These are phyloP conservation scores for Clitopilus passeckerianus DNA, from an alignment of 768 basidiomycete genomes.

Conservation along the genomic window DNA sequence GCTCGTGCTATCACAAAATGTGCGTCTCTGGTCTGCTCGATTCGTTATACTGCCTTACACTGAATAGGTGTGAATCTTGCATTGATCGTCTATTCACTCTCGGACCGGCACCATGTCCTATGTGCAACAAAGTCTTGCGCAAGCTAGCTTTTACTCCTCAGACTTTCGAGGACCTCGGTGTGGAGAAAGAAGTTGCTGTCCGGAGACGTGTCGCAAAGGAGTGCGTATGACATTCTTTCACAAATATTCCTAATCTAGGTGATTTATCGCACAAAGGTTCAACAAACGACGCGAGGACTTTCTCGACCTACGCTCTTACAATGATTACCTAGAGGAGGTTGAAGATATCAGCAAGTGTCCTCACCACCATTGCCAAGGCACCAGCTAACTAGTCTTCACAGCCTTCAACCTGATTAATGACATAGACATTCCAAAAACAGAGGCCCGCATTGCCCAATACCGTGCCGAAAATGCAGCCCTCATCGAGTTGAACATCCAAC, in stretches of 20 bases:
- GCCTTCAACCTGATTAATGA: slow-evolving; percentile 96
- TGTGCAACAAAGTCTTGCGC: slow-evolving; percentile 81
- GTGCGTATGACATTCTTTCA: slow-evolving; percentile 35
- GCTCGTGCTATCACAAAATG: slow-evolving; percentile 99
- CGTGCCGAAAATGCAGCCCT: slow-evolving; percentile 76
- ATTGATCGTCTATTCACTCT: slow-evolving; percentile 95
- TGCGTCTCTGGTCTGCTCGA: slow-evolving; percentile 27
- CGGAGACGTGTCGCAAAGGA: slow-evolving; percentile 85
- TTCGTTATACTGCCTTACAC: neutral
- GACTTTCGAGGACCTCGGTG: slow-evolving; percentile 87
- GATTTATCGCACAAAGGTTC: slow-evolving; percentile 63
- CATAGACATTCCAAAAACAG: slow-evolving; percentile 74
- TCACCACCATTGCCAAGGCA: slow-evolving; percentile 1
- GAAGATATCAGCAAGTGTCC: slow-evolving; percentile 67
- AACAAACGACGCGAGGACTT: slow-evolving; percentile 95
- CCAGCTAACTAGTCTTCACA: slow-evolving; percentile 21
- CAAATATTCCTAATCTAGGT: too few species aligned
- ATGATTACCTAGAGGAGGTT: slow-evolving; percentile 94
- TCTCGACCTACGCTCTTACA: slow-evolving; percentile 69
- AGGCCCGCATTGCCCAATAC: slow-evolving; percentile 76
- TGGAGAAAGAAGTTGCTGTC: slow-evolving; percentile 93
- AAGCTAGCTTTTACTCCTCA: slow-evolving; percentile 95
- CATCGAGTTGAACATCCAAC: slow-evolving; percentile 80
- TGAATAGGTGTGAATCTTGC: slow-evolving; percentile 90
- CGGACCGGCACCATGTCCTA: slow-evolving; percentile 94